phyloP scores from a whole-genome alignment of 352 stramenopile species.

The Globisporangium paddicum region DNA sequence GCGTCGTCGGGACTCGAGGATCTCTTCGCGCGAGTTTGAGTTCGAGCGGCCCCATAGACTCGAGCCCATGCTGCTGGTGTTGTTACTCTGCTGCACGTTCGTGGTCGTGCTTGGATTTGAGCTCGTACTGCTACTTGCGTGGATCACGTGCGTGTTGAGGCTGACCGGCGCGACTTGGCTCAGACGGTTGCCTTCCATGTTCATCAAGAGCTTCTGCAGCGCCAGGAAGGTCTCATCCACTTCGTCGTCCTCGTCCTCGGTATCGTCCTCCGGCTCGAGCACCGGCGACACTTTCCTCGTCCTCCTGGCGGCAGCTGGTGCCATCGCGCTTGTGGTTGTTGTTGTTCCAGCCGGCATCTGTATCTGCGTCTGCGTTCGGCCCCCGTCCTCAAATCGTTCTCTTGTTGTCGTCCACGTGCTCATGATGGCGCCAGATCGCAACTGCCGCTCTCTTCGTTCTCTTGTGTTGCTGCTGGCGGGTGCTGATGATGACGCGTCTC shows the following conservation, averaged over 20 bases:
- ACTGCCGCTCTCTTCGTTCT: background rate
- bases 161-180: constrained; percentile 17
- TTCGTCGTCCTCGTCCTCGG: constrained; percentile 58
- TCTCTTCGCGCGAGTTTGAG: constrained; percentile 54
- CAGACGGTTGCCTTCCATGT: constrained; percentile 43
- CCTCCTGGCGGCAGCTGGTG: constrained; percentile 15
- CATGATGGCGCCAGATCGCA: constrained; percentile 1
- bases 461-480: background rate
- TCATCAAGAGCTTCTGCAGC: constrained; percentile 66
- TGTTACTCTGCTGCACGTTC: constrained; percentile 15
- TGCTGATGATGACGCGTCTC: background rate
- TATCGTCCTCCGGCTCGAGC: constrained; percentile 23
- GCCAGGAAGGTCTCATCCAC: constrained; percentile 78
- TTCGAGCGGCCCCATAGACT: constrained; percentile 7
- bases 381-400: constrained; percentile 7
- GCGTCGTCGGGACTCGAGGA: constrained; percentile 56
- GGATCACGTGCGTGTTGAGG: constrained; percentile 4
- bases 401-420: constrained; percentile 4
- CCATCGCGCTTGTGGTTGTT: constrained; percentile 2
- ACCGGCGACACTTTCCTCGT: constrained; percentile 47
- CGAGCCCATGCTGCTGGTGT: constrained; percentile 5
- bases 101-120: background rate
- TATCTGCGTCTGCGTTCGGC: no score
- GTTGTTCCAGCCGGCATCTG: background rate
- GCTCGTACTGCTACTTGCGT: background rate